Conservation (phyloP, 306 rosid genomes). For the Casuarina cunninghamiana region DNA sequence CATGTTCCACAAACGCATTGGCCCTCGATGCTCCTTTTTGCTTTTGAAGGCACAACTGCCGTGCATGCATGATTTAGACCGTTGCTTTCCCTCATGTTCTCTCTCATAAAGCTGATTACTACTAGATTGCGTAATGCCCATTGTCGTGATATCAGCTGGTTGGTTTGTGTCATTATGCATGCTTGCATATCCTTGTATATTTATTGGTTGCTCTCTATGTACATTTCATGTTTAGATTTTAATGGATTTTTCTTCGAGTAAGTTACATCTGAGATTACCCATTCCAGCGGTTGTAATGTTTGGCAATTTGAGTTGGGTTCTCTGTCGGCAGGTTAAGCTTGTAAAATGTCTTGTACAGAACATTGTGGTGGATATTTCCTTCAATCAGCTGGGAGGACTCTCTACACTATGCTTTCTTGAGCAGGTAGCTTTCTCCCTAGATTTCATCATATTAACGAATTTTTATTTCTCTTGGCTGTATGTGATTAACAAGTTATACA, state of each 20-base stretch:
- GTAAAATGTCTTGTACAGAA: slow-evolving; percentile 10
- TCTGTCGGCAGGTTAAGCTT: slow-evolving; percentile 20
- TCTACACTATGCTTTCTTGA: slow-evolving; percentile 19
- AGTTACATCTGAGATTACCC: neutral
- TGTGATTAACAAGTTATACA: neutral
- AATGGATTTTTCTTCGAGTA: neutral
- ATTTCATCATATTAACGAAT: neutral
- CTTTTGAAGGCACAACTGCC: no score
- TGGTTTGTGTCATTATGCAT: slow-evolving; percentile 2
- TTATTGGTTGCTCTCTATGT: neutral
- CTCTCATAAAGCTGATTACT: no score
- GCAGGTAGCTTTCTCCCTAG: slow-evolving; percentile 8
- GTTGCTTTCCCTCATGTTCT: neutral
- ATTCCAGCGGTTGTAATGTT: neutral
- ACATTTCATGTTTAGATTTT: neutral
- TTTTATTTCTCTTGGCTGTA: neutral
- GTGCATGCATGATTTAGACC: no score
- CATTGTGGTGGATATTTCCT: slow-evolving; percentile 15
- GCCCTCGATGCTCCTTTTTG: no score
- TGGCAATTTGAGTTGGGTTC: neutral
- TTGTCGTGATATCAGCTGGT: neutral
- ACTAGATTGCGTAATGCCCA: no score
- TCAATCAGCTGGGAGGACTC: slow-evolving; percentile 19
- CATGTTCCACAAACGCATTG: no score
- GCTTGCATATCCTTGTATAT: neutral